Evolutionary conservation across 495 filamentous ascomycete species (phyloP).

Genomic region (Lasiosphaeria hispida): DNA sequence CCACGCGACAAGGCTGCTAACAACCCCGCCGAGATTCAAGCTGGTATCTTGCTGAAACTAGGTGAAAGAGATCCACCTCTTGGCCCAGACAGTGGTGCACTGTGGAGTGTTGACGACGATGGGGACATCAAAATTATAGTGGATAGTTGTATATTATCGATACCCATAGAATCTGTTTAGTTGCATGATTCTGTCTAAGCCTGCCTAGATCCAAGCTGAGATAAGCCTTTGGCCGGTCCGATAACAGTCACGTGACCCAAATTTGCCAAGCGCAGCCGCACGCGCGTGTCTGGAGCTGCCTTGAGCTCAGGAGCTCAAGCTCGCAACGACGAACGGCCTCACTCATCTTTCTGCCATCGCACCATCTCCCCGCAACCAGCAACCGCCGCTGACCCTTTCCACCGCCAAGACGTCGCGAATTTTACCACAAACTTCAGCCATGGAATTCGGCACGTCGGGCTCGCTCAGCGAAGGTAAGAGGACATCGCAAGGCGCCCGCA

Average conservation of each 20-base stretch:
- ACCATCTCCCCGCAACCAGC: constrained; percentile 1
- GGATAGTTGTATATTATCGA: neutral
- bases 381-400: constrained; percentile 8
- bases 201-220: neutral
- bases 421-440: constrained; percentile 24
- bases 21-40: too few species aligned
- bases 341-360: constrained; percentile 14
- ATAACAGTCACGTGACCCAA: constrained; percentile 28
- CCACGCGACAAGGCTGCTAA: too few species aligned
- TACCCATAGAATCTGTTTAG: neutral
- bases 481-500: constrained; percentile 22
- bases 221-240: constrained; percentile 16
- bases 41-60: too few species aligned
- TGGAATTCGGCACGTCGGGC: constrained; percentile 65
- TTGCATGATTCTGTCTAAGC: neutral
- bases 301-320: constrained; percentile 43
- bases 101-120: neutral
- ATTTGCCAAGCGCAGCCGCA: constrained; percentile 20
- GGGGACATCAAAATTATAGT: too few species aligned
- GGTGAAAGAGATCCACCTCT: neutral
- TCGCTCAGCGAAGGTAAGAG: constrained; percentile 67
- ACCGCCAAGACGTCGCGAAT: neutral
- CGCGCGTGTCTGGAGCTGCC: constrained; percentile 47
- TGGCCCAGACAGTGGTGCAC: neutral
- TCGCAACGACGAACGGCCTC: constrained; percentile 1